Conservation (phyloP, 2,329 filamentous ascomycete species). For the Fusarium circinatum region DNA sequence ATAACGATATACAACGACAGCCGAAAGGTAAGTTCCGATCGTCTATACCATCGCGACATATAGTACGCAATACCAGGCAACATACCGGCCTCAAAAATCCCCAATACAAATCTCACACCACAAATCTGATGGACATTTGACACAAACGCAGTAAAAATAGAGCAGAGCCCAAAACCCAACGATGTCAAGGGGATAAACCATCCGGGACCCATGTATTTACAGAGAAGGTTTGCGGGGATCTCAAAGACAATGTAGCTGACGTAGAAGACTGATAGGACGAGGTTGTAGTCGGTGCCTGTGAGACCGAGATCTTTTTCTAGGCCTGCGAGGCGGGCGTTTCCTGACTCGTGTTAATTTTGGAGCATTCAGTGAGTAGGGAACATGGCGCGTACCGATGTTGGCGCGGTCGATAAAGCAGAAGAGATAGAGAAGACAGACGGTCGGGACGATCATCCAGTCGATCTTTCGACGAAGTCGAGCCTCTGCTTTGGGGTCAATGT, state of each 20-base stretch:
- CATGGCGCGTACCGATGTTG: slow-evolving; percentile 20
- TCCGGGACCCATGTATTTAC: slow-evolving; percentile 72
- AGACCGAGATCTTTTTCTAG: slow-evolving; percentile 32
- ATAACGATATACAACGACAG: slow-evolving; percentile 73
- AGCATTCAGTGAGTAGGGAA: too few species aligned
- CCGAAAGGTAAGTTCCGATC: slow-evolving; percentile 70
- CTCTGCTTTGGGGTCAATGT: slow-evolving; percentile 18
- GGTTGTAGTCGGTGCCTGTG: slow-evolving; percentile 69
- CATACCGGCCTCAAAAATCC: slow-evolving; percentile 72
- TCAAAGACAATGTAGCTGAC: slow-evolving; percentile 73
- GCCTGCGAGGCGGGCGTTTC: slow-evolving; percentile 32
- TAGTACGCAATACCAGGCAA: slow-evolving; percentile 75
- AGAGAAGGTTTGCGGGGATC: slow-evolving; percentile 70
- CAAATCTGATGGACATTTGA: slow-evolving; percentile 57
- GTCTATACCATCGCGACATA: slow-evolving; percentile 70
- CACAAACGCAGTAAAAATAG: slow-evolving; percentile 71
- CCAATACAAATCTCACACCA: slow-evolving; percentile 69
- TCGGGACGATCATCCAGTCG: slow-evolving; percentile 25
- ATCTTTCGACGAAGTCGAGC: slow-evolving; percentile 20
- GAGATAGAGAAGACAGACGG: slow-evolving; percentile 59
- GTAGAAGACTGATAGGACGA: slow-evolving; percentile 70
- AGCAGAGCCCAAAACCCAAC: slow-evolving; percentile 67
- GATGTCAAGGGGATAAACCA: slow-evolving; percentile 70
- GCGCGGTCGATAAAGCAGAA: slow-evolving; percentile 74
- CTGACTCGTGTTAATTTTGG: background rate